phyloP scores from a whole-genome alignment of 2,329 filamentous ascomycete genomes.

The Botrytis pseudocinerea region DNA sequence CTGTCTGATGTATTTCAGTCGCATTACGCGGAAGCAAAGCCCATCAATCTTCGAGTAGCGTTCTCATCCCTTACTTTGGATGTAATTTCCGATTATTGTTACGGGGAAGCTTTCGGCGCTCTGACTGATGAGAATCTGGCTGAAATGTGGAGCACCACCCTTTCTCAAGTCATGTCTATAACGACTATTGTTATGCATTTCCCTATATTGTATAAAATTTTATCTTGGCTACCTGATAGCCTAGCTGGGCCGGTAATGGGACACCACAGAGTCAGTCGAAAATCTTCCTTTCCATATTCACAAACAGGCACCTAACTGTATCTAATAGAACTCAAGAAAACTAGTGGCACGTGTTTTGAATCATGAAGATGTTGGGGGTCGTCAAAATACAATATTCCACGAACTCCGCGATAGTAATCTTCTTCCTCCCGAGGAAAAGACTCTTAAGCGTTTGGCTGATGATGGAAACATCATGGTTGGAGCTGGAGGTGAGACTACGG shows the following conservation, averaged over 20 bases:
- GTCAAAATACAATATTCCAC: conserved; percentile 35
- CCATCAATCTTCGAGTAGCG: conserved; percentile 11
- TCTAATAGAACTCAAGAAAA: conserved; percentile 21
- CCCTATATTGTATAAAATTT: background rate
- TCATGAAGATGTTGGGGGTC: conserved; percentile 5
- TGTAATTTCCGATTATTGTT: conserved; percentile 37
- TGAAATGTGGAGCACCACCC: conserved; percentile 14
- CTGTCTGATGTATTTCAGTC: conserved; percentile 23
- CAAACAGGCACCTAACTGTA: conserved; percentile 43
- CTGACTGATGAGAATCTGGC: conserved; percentile 24
- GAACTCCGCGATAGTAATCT: conserved; percentile 31
- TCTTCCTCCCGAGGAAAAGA: conserved; percentile 43
- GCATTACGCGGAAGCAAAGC: conserved; percentile 19
- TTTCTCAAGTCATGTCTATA: conserved; percentile 9
- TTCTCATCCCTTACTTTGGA: conserved; percentile 30
- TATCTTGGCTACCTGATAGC: conserved; percentile 5
- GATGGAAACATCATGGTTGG: conserved; percentile 40
- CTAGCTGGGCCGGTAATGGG: conserved; percentile 22
- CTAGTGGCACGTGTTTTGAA: conserved; percentile 30
- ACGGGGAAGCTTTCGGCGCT: conserved; percentile 30
- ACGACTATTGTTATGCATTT: conserved; percentile 8
- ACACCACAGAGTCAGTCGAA: conserved; percentile 15
- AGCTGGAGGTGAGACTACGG: conserved; percentile 45
- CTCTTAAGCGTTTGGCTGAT: conserved; percentile 37
- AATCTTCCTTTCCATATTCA: background rate